These are phyloP conservation scores for Tetrapyrgos nigripes DNA, from an alignment of 1,284 basidiomycete genomes.

Conservation along the genomic window DNA sequence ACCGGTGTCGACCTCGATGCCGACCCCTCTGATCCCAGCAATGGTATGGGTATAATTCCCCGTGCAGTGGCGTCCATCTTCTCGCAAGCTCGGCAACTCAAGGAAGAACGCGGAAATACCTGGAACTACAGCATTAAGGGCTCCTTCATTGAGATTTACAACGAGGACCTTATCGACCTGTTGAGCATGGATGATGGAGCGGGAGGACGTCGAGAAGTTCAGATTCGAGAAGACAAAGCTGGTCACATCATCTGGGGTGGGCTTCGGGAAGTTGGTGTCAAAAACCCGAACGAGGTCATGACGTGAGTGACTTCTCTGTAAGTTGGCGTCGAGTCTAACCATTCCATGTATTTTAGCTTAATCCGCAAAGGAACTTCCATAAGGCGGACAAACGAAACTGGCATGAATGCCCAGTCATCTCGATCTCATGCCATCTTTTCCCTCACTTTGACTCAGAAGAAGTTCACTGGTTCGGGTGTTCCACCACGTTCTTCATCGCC, in stretches of 20 bases:
- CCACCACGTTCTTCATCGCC: slow-evolving; percentile 80
- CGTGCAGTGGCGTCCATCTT: slow-evolving; percentile 95
- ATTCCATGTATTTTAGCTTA: slow-evolving; percentile 53
- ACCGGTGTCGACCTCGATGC: slow-evolving; percentile 88
- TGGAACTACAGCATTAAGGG: slow-evolving; percentile 83
- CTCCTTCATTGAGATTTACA: slow-evolving; percentile 97
- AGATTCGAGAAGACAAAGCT: slow-evolving; percentile 96
- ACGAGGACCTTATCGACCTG: slow-evolving; percentile 95
- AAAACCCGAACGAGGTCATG: slow-evolving; percentile 90
- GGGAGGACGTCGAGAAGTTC: slow-evolving; percentile 80
- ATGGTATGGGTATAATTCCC: slow-evolving; percentile 94
- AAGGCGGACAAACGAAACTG: slow-evolving; percentile 95
- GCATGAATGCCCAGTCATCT: slow-evolving; percentile 98
- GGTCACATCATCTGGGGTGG: slow-evolving; percentile 98
- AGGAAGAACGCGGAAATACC: slow-evolving; percentile 73
- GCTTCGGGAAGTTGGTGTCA: slow-evolving; percentile 89
- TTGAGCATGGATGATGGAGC: slow-evolving; percentile 73
- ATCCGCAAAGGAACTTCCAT: slow-evolving; percentile 89
- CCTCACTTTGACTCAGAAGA: slow-evolving; percentile 90
- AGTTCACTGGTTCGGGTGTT: slow-evolving; percentile 68
- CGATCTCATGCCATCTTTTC: slow-evolving; percentile 99
- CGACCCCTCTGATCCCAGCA: slow-evolving; percentile 75
- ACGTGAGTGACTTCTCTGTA: slow-evolving; percentile 57
- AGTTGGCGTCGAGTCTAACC: slow-evolving; percentile 15
- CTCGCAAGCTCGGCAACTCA: slow-evolving; percentile 74